Evolutionary conservation across 768 basidiomycete genomes (phyloP).

Genomic region (Termitomyces bulborhizus): DNA sequence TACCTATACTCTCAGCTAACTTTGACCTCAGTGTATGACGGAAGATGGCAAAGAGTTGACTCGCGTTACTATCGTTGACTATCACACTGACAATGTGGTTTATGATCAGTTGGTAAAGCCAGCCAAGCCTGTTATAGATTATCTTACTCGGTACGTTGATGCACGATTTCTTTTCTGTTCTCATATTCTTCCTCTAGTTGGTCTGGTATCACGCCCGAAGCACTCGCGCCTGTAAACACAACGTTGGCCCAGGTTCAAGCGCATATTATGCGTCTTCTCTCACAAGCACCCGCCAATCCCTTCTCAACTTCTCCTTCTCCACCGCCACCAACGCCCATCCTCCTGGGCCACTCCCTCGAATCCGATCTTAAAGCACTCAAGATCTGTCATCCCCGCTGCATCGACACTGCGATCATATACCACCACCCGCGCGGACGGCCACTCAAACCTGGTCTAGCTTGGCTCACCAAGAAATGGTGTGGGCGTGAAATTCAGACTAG

Average conservation of each 20-base stretch:
- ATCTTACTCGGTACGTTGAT: constrained; percentile 72
- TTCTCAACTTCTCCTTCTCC: constrained; percentile 28
- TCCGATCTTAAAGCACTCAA: constrained; percentile 88
- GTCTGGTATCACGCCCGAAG: constrained; percentile 87
- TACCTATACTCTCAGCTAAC: neutral
- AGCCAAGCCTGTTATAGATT: constrained; percentile 76
- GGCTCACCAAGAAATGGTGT: constrained; percentile 94
- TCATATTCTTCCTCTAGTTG: constrained; percentile 42
- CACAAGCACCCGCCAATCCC: constrained; percentile 39
- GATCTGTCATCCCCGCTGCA: constrained; percentile 78
- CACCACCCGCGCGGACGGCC: constrained; percentile 93
- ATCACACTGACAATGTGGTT: constrained; percentile 58
- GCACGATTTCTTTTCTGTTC: neutral
- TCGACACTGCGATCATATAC: constrained; percentile 87
- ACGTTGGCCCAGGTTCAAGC: constrained; percentile 76
- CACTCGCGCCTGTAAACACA: constrained; percentile 64
- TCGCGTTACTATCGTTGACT: constrained; percentile 81
- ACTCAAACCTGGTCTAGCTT: constrained; percentile 92
- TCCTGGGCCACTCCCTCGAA: constrained; percentile 94
- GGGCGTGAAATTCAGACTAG: constrained; percentile 81
- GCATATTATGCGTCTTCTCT: constrained; percentile 58
- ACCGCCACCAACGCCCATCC: constrained; percentile 58
- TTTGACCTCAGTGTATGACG: constrained; percentile 63
- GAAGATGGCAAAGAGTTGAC: constrained; percentile 88
- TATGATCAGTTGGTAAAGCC: constrained; percentile 93